Evolutionary conservation across 2,329 filamentous ascomycete genomes (phyloP), one percentile per base, ranked within the genome.

Genomic region (Xenosphaeropsis pyriputrescens): DNA sequence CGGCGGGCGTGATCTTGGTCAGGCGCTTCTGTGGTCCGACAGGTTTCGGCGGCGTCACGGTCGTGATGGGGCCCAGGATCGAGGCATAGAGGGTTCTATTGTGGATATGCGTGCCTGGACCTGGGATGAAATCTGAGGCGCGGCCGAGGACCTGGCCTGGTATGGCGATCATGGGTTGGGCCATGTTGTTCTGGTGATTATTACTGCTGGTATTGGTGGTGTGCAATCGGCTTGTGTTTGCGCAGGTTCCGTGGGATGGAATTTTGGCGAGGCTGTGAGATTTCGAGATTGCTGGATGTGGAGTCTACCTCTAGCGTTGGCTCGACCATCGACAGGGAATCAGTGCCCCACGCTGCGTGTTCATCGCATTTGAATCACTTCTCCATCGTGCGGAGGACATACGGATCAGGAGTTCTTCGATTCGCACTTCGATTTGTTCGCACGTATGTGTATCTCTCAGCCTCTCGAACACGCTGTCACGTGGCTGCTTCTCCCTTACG

Each of bases 71-170:
- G 35, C 88, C 89, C 36, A 86, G 72, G 43, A 95, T 76, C 15
- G 88, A 94, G 42, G 88, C 79, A 57, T 81, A 81, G 48, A 95
- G 72, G 41, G 78, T 72, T 44, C 74, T 68, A 45, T 80, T 68
- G 60, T 85, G 71, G 46, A 93, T 67, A 58, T 96, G 85, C 0
- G 86, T 94, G 46, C 89, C 91, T 9, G 83, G 67, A 12, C 89
- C 89, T 18, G 85, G 71, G 31, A 69, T 61, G 59, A 80, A 88
- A 47, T 75, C 72, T 39, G 70, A 64, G 14, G 68, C 60, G 14
- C 79, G 62, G 19, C 83, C 88, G 31, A 98, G 72, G 34, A 76
- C 63, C 56, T 91, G 83, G 55, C 91, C 91, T 9, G 91, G 91
- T 35, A 93, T 69, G 39, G 79, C 83, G 48, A 85, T 39, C 38